Evolutionary conservation across 2,329 filamentous ascomycete species (phyloP), one percentile per base, ranked within the genome.

Genomic region (Trichoderma atrobrunneum): DNA sequence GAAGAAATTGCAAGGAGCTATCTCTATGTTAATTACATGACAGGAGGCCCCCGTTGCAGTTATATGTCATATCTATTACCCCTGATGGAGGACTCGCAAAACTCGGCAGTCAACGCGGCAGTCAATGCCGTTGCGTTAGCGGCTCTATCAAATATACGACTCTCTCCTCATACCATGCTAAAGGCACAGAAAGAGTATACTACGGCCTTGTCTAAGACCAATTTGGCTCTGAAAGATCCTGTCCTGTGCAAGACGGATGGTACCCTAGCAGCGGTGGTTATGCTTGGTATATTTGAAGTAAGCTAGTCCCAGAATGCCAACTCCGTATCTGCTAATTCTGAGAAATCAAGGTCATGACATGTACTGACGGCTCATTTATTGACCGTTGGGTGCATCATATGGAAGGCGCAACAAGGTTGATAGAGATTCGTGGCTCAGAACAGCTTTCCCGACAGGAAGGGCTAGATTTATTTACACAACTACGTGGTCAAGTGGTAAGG

Each of bases 11-110:
- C 60, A 28, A 43, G 60, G 36, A 63, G 60, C 24, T 43, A 28
- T 63, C 60, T 63, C 21, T 63, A 63, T 43, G 60, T 24, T 43
- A 63, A 63, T n/a, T 63, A 63, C 34, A 63, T 63, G 24, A 63
- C 34, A 28, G 60, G 60, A 28, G 60, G 60, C 7, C 34, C 60
- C 16, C 60, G 34, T 11, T 43, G 60, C 60, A 36, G 60, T 14
- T 26, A 63, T 28, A 63, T 63, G 60, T 43, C 60, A 43, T 63
- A 63, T 28, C 34, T 63, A 26, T 5, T 63, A 24, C 60, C 60
- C 16, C 60, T 63, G 2, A 43, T 63, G 21, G 16, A 63, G 21
- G 3, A 24, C 34, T 43, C 48, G 24, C 48, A 54, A 24, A 24
- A 54, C 48, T 54, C 48, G 5, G 48, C 48, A 24, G 11, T 54